These are phyloP conservation scores for Paecilomyces variotii DNA, from an alignment of 2,329 filamentous ascomycete species.

Conservation along the genomic window DNA sequence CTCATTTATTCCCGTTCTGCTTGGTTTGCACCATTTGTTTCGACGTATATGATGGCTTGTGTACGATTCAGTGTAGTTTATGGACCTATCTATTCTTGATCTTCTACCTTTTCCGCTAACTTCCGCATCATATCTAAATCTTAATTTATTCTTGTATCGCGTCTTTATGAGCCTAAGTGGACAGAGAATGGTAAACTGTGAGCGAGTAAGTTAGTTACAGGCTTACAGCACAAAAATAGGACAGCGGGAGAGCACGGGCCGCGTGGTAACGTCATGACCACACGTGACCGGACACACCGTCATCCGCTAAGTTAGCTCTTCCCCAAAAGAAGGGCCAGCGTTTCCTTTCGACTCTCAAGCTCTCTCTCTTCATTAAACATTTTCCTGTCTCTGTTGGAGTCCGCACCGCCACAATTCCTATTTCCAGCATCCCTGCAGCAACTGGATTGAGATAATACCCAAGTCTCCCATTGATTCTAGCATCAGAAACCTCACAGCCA, in stretches of 20 bases:
- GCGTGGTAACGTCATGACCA: conserved; percentile 10
- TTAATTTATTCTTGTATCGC: too few species aligned
- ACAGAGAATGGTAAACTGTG: too few species aligned
- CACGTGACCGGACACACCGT: conserved; percentile 14
- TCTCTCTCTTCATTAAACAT: conserved; percentile 1
- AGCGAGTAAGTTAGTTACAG: too few species aligned
- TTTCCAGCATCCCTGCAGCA: background rate
- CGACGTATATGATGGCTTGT: background rate
- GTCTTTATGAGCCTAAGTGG: too few species aligned
- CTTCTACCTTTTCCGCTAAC: too few species aligned
- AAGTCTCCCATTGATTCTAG: background rate
- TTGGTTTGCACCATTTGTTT: background rate
- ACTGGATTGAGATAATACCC: background rate
- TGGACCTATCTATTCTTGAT: background rate
- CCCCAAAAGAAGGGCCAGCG: conserved; percentile 10
- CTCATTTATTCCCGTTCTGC: conserved; percentile 1
- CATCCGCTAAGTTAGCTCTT: conserved; percentile 3
- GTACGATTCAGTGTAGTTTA: background rate
- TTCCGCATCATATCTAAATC: too few species aligned
- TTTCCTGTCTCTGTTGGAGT: background rate
- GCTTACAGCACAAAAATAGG: background rate
- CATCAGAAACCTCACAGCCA: background rate
- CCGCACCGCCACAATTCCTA: background rate
- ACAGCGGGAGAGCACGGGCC: background rate
- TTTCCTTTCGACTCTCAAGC: conserved; percentile 9